Base-by-base conservation (phyloP, 2,329 filamentous ascomycete species). In the Penicillium nordicum region DNA sequence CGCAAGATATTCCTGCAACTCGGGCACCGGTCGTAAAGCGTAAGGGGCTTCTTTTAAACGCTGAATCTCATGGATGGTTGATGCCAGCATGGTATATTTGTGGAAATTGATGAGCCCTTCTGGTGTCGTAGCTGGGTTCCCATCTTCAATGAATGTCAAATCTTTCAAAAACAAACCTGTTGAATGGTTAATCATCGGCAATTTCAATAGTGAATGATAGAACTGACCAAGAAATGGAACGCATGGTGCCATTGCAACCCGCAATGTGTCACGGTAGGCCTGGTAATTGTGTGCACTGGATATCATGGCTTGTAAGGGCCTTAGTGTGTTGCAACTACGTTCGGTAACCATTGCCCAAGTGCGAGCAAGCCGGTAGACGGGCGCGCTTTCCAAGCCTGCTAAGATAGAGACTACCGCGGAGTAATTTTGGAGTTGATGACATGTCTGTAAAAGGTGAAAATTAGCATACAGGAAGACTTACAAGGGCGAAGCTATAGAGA, bases 121-220 rank as follows among this genome's bases (percentile, higher is more conserved):
- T 76, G 93, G 92, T 76, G 96, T 96, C 66, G 94, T 84, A 5
- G 90, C 92, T 3, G 92, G 90, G 60, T 97, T 97, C 59, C 93
- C 93, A 69, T 97, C 92, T 74, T 97, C 92, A 63, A 97, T 97
- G 69, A 97, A 97, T 0, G 92, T 96, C 41, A 97, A 79, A 77
- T 97, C 92, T 53, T 93, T 97, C 57, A 97, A 79, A 71, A 96
- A 97, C 54, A 97, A 91, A 72, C 91, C 90, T 92, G 14, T 8
- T 23, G 61, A 9, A 18, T 42, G n/a, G 36, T 36, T 27, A 43
- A 52, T 8, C 5, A 18, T 12, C 5, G 25, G n/a, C 1, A 43
- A 29, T 12, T 29, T 29, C 5, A 10, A 18, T 40, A 2, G 29
- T 14, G 18, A 40, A 53, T 46, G 37, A 65, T 46, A 65, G 49